These are phyloP conservation scores for Ustilago xerochloae DNA, from an alignment of 1,284 basidiomycete species.

Conservation along the genomic window DNA sequence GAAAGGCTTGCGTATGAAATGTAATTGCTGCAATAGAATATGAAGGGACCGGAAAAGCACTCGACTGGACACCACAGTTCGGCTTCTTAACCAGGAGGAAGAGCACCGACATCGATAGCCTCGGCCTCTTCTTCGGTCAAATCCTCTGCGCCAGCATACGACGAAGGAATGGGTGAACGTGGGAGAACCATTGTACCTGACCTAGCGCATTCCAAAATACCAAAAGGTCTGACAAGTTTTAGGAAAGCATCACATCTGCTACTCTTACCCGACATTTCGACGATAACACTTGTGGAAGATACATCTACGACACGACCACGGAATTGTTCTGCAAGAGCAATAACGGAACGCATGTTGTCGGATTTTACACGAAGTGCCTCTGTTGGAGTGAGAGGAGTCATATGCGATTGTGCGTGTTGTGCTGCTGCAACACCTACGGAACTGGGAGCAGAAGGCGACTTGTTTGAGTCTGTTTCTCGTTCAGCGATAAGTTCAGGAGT, in stretches of 20 bases:
- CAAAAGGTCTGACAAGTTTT: constrained; percentile 90
- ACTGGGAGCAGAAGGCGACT: constrained; percentile 12
- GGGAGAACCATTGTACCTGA: constrained; percentile 73
- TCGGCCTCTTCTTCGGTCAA: constrained; percentile 54
- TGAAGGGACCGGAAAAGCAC: too few relatives aligned
- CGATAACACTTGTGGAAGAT: constrained; percentile 90
- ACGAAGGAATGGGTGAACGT: constrained; percentile 61
- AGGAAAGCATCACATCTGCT: constrained; percentile 91
- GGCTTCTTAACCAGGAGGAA: constrained; percentile 61
- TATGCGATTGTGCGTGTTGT: constrained; percentile 10
- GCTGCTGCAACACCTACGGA: constrained; percentile 15
- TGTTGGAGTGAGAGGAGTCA: constrained; percentile 75
- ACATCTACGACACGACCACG: constrained; percentile 93
- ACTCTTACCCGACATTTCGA: constrained; percentile 94
- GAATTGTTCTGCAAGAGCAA: constrained; percentile 86
- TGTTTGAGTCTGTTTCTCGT: constrained; percentile 34
- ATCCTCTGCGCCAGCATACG: constrained; percentile 58
- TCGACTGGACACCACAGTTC: too few relatives aligned
- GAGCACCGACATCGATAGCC: constrained; percentile 62
- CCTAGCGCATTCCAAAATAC: constrained; percentile 89
- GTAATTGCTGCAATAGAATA: neutral
- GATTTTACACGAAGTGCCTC: constrained; percentile 90
- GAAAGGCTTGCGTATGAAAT: too few relatives aligned
- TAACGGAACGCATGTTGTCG: constrained; percentile 87
- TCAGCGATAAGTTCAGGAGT: constrained; percentile 59